Base-by-base conservation (phyloP, 768 basidiomycete genomes). In the Leucosporidium yakuticum region DNA sequence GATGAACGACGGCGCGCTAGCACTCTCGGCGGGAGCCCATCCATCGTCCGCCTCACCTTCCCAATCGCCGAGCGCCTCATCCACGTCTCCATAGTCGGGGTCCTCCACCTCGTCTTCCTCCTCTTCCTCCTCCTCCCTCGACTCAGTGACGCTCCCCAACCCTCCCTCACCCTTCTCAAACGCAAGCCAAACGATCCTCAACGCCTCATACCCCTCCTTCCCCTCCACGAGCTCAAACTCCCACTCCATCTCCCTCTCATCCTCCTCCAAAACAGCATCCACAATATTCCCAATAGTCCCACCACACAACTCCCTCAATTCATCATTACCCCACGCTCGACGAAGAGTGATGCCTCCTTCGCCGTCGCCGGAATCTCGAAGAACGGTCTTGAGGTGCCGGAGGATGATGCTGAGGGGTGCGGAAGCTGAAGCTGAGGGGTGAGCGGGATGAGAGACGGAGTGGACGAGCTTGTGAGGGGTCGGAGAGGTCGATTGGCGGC, bases 391-490 rank as follows among this genome's bases (percentile, higher is more conserved):
- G 4, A 61, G 51, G 14, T 6, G 34, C n/a, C 11, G 14, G 36
- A 44, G 60, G 25, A 61, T 49, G 39, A 23, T n/a, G 20, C 23
- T 32, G 27, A 7, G 36, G 17, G 58, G 29, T 9, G 49, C n/a
- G 12, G 50, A 48, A 6, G 20, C 29, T 20, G 32, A 15, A 23
- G 39, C 25, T 2, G 59, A 19, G n/a, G 32, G 68, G 34, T 32
- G 48, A 4, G 67, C 12, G 17, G 25, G 50, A 20, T 29, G 62
- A 34, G 44, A n/a, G 54, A 4, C 12, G 9, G 68, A 48, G 31
- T 32, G 34, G 34, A 63, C 49, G 49, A 63, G 55, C 31, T 60
- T 49, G 36, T 67, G 66, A 4, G 62, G 36, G 51, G 20, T 19
- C 7, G 63, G 32, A 2, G 32, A 54, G 4, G 51, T 31, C 31